Conservation (phyloP, 2,329 filamentous ascomycete genomes). For the Fusarium xylarioides region DNA sequence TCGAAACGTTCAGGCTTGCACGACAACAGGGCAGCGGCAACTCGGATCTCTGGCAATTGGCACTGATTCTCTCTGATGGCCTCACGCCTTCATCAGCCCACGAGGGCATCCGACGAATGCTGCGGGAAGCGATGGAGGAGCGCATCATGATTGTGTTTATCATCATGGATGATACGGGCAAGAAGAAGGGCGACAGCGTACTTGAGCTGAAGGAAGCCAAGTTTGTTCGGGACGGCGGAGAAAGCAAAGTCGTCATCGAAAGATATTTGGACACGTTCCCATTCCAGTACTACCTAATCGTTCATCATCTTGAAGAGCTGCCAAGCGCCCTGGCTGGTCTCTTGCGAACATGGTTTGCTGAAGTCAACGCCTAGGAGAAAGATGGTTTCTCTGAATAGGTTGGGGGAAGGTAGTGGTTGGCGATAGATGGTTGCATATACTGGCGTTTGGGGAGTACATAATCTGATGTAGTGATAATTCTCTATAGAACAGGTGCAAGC, state of each 20-base stretch:
- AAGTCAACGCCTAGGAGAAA: constrained; percentile 59
- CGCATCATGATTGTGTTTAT: constrained; percentile 98
- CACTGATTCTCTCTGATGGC: constrained; percentile 92
- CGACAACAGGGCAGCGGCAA: constrained; percentile 65
- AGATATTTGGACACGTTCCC: constrained; percentile 96
- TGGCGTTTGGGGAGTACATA: constrained; percentile 19
- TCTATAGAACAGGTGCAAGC: background rate
- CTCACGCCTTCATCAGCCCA: constrained; percentile 85
- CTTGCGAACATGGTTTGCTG: constrained; percentile 94
- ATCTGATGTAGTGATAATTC: background rate
- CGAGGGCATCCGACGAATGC: constrained; percentile 80
- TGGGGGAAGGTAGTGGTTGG: background rate
- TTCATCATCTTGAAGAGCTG: constrained; percentile 89
- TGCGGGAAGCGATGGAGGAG: constrained; percentile 90
- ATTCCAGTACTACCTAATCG: constrained; percentile 96
- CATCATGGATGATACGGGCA: constrained; percentile 78
- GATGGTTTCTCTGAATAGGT: background rate
- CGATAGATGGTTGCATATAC: constrained; percentile 8
- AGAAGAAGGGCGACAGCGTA: constrained; percentile 70
- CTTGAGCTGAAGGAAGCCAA: constrained; percentile 88
- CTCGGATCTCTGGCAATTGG: constrained; percentile 91
- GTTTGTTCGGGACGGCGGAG: constrained; percentile 74
- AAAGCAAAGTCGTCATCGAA: constrained; percentile 80
- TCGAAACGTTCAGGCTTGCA: constrained; percentile 83
- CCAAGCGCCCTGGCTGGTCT: constrained; percentile 87